These are phyloP conservation scores for Setaria italica DNA, from an alignment of 202 grass and related monocot genomes.

Conservation along the genomic window DNA sequence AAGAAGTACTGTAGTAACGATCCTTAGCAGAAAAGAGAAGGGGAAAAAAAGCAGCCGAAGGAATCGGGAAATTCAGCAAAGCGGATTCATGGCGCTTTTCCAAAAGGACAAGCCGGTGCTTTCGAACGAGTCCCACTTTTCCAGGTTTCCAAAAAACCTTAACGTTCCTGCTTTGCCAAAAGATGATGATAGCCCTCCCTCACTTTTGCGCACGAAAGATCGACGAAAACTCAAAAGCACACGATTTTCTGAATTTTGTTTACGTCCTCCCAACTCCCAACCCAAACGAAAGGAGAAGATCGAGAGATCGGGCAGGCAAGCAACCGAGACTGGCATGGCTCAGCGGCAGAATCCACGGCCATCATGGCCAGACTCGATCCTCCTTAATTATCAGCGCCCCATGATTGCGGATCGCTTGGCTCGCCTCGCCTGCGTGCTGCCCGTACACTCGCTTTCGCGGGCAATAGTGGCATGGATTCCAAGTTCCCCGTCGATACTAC, in stretches of 20 bases:
- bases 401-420: slow-evolving; percentile 43
- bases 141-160: slow-evolving; percentile 41
- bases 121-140: not conserved
- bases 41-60: not conserved
- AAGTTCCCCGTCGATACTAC: slow-evolving; percentile 1
- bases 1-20: not conserved
- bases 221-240: slow-evolving; percentile 33
- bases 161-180: slow-evolving; percentile 14
- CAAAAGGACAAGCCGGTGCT: slow-evolving; percentile 59
- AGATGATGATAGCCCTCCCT: not conserved
- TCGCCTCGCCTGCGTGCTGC: not conserved
- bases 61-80: slow-evolving; percentile 30
- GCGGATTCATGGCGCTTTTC: slow-evolving; percentile 43
- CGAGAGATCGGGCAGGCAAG: not conserved
- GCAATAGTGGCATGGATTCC: slow-evolving; percentile 15
- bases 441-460: slow-evolving; percentile 31
- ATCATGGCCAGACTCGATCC: slow-evolving; percentile 31
- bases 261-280: not conserved
- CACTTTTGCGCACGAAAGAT: slow-evolving; percentile 7
- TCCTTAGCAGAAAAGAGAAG: not conserved
- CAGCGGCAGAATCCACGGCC: slow-evolving; percentile 44
- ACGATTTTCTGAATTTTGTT: not conserved
- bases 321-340: slow-evolving; percentile 44
- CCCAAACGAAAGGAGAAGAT: not conserved
- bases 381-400: slow-evolving; percentile 39